phyloP scores from a whole-genome alignment of 495 filamentous ascomycete species.

The Viridothelium virens region DNA sequence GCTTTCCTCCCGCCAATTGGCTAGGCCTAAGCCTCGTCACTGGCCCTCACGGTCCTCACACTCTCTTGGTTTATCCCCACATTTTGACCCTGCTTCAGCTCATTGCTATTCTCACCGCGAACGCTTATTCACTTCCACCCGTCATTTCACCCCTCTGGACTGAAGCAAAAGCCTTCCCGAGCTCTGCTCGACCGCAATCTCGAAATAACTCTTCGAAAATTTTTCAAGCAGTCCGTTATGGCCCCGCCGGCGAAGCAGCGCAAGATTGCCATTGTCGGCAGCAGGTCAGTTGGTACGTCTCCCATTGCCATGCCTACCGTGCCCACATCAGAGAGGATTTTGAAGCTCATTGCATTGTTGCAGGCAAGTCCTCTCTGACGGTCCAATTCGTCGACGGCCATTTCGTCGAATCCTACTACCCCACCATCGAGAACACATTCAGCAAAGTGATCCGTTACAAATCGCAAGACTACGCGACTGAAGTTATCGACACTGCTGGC shows the following conservation, averaged over 20 bases:
- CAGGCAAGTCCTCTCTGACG: conserved; percentile 96
- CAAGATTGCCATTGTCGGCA: conserved; percentile 97
- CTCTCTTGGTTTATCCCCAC: background rate
- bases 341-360: background rate
- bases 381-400: conserved; percentile 97
- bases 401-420: conserved; percentile 98
- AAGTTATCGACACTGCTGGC: conserved; percentile 97
- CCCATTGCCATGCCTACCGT: background rate
- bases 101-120: background rate
- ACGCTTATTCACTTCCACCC: too few relatives aligned
- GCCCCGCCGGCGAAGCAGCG: conserved; percentile 82
- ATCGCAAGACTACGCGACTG: conserved; percentile 86
- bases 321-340: conserved; percentile 7
- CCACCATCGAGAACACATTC: conserved; percentile 98
- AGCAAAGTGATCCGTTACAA: conserved; percentile 88
- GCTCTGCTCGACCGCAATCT: background rate
- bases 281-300: conserved; percentile 84
- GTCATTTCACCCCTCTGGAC: too few relatives aligned
- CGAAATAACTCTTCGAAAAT: background rate
- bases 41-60: background rate
- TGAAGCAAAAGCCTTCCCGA: too few relatives aligned
- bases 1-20: background rate
- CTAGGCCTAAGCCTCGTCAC: background rate
- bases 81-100: background rate
- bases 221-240: conserved; percentile 41